Conservation (phyloP, 1,139 yeast genomes). For the Yamadazyma mexicana region DNA sequence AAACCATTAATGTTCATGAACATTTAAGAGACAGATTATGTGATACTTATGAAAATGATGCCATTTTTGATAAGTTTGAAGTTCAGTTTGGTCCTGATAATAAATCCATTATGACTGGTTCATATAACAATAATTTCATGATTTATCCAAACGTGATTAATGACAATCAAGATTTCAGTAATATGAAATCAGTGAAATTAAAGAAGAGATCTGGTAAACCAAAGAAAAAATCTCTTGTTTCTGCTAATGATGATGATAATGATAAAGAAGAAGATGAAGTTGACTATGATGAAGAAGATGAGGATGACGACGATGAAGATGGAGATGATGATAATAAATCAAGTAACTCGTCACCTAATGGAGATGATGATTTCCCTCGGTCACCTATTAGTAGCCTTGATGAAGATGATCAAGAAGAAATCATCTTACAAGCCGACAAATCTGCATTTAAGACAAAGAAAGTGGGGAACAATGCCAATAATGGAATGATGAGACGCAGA, state of each 20-base stretch:
- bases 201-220: constrained; percentile 16
- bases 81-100: constrained; percentile 94
- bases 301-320: constrained; percentile 45
- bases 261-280: constrained; percentile 41
- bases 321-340: constrained; percentile 49
- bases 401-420: constrained; percentile 63
- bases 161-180: constrained; percentile 8
- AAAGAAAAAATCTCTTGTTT: constrained; percentile 9
- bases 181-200: constrained; percentile 18
- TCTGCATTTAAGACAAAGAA: constrained; percentile 89
- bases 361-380: constrained; percentile 26
- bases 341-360: constrained; percentile 25
- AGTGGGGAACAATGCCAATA: constrained; percentile 29
- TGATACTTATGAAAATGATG: constrained; percentile 97
- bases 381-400: constrained; percentile 39
- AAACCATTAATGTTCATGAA: constrained; percentile 94
- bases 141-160: constrained; percentile 81
- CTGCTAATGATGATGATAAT: constrained; percentile 30
- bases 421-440: constrained; percentile 95
- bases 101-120: constrained; percentile 92
- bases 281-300: constrained; percentile 39
- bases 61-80: constrained; percentile 97
- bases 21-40: constrained; percentile 90
- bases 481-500: constrained; percentile 39
- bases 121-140: constrained; percentile 96